Evolutionary conservation across 2,329 filamentous ascomycete species (phyloP), one percentile per base, ranked within the genome.

Genomic region (Rhynchosporium secalis): DNA sequence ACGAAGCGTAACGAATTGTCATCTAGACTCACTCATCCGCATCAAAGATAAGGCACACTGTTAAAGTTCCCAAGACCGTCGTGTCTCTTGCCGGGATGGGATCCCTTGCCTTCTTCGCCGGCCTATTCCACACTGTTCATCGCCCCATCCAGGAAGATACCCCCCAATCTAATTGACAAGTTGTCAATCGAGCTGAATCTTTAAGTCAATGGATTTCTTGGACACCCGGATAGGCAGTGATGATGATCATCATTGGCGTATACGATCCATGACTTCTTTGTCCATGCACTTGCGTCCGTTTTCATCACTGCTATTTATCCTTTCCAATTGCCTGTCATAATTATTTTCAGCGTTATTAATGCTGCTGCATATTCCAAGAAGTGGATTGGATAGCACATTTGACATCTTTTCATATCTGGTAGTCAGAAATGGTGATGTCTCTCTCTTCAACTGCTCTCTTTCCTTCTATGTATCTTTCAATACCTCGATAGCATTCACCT

Each of bases 271-370:
- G 45, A 29, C 29, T 13, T 58, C 56, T 9, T 40, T 58, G 43
- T 40, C 38, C 31, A 49, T 48, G 45, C 43, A 29, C 40, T 58
- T 58, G 49, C 45, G 45, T 58, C 45, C 5, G 41, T 20, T 31
- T 58, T 58, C 41, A 33, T 58, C 56, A 48, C 33, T 48, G 45
- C 26, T 40, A 47, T 33, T 58, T 58, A 40, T 31, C 20, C 56
- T 41, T 40, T 33, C 31, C 43, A 49, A 38, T 49, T n/a, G 48
- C 9, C 43, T 58, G 33, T 49, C 56, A 48, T 29, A 48, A 29
- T 38, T 40, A 48, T 29, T 40, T 9, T 38, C 33, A 48, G 33
- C 41, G 56, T 38, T 49, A 58, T 48, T 45, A 58, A 58, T 38
- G 33, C 43, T 41, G 51, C 51, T 40, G 51, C 36, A 20, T n/a